Evolutionary conservation across 2,329 filamentous ascomycete genomes (phyloP), one percentile per base, ranked within the genome.

Genomic region (Magnaporthales sp.): DNA sequence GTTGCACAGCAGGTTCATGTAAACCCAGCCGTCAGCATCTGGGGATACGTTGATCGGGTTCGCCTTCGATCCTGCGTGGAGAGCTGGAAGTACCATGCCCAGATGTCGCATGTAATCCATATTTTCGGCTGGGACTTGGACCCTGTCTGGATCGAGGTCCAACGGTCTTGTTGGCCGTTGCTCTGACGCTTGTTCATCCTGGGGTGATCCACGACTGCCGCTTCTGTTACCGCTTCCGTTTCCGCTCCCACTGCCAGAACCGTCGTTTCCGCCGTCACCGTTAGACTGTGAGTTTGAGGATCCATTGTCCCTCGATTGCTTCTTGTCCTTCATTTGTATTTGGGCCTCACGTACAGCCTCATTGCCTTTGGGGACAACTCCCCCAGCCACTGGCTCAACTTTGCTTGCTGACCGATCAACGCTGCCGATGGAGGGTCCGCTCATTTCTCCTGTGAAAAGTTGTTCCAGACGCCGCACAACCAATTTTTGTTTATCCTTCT

Each of bases 81-180:
- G 74, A 63, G 89, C 82, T 0, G 87, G 86, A 0, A 87, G 86
- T 0, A 85, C 78, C 10, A 92, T 81, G 11, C 90, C 90, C 13
- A 93, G 79, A 75, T 92, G 91, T 7, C 88, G 86, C 70, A 93
- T 91, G 73, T 93, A 93, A 8, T 91, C 83, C 76, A 95, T 87
- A 69, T 95, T 96, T 1, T 95, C 91, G 0, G 83, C 80, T 0
- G 91, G 90, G 6, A 90, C 80, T 73, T 94, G 91, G 3, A 85
- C 82, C n/a, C 92, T 87, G 73, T 92, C 85, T 2, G 90, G 91
- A 71, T 96, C 92, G 13, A 95, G 78, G 72, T 96, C 92, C 54
- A 88, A 80, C 15, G 90, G 90, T 30, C 90, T 81, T 0, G 92
- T 95, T 1, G 92, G 90, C 64, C 92, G 83, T 75, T 96, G 92